phyloP scores from a whole-genome alignment of 805 yeast genomes.

The Candida ortonii region DNA sequence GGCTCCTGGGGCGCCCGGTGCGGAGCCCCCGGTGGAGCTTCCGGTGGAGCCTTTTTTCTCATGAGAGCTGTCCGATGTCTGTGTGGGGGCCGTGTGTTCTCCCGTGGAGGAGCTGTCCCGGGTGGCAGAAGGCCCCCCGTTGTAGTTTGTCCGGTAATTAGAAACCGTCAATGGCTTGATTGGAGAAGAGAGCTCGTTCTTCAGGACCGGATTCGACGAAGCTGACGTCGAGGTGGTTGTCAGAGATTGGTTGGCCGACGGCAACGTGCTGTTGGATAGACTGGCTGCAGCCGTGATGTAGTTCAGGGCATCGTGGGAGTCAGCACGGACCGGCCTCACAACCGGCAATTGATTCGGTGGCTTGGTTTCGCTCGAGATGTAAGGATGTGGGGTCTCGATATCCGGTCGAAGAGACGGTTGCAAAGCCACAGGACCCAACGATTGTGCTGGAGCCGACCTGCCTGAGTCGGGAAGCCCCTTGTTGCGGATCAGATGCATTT shows the following conservation, averaged over 20 bases:
- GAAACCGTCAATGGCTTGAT: slow-evolving; percentile 17
- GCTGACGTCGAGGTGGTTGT: slow-evolving; percentile 19
- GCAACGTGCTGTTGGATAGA: slow-evolving; percentile 15
- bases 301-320: slow-evolving; percentile 28
- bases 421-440: slow-evolving; percentile 5
- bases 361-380: no score
- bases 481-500: slow-evolving; percentile 65
- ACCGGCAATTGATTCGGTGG: slow-evolving; percentile 3
- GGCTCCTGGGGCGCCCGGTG: slow-evolving; percentile 2
- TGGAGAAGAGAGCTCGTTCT: slow-evolving; percentile 22
- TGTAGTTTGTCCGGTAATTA: slow-evolving; percentile 14
- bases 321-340: slow-evolving; percentile 8
- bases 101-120: no score
- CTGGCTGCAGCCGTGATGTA: slow-evolving; percentile 29
- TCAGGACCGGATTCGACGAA: slow-evolving; percentile 13
- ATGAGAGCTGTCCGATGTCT: no score
- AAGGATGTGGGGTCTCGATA: no score
- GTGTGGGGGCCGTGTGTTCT: no score
- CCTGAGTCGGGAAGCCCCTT: slow-evolving; percentile 49
- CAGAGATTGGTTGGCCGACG: slow-evolving; percentile 8
- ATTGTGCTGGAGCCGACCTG: slow-evolving; percentile 22
- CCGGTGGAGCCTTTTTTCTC: no score
- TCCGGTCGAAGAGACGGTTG: no score
- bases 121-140: no score
- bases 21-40: no score